Evolutionary conservation across 805 yeast genomes (phyloP), one percentile per base, ranked within the genome.

Genomic region (Isabelozyma heimii): DNA sequence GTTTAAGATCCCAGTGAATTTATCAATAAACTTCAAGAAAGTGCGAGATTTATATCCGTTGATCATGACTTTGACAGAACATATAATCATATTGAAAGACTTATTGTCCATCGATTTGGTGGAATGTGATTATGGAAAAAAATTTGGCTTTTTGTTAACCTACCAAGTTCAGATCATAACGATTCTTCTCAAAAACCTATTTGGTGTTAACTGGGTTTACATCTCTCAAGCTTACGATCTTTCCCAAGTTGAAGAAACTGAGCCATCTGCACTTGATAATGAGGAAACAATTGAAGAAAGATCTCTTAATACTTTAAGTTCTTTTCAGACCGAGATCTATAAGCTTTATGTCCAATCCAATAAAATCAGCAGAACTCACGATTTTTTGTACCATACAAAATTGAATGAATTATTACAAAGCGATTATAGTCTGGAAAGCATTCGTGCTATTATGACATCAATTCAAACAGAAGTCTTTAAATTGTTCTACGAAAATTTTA

Each of bases 1-100:
- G 0, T 80, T 75, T 57, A 79, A 76, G 8, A 65, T 89, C 0
- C 92, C 96, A 0, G 77, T 78, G 24, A 56, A 72, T 5, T 51
- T 87, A 2, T 52, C 69, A 12, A 57, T 77, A 1, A 73, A 70
- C 26, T 73, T 89, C 0, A 73, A 80, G 41, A 76, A 73, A 28
- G 70, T 84, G 2, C 72, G 79, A 47, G 67, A 73, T 28, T 57
- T 86, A 0, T 77, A 82, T 45, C 89, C 91, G 0, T 75, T 76
- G 52, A 85, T 87, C 0, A 66, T 76, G 4, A 69, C 76, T 8
- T 51, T 89, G 7, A 61, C 66, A 5, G 91, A 87, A 49, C 75
- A 81, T 7, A 45, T 85, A 3, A 60, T 62, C 7, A 65, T 75
- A 1, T 68, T 84, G 45, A 60, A 69, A 44, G 52, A 61, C 1